Percentiles rank a stretch among this genome's conserved stretches.
Evolutionary conservation across 805 yeast species (phyloP).

Genomic region (Crinitomyces ghanaensis): DNA sequence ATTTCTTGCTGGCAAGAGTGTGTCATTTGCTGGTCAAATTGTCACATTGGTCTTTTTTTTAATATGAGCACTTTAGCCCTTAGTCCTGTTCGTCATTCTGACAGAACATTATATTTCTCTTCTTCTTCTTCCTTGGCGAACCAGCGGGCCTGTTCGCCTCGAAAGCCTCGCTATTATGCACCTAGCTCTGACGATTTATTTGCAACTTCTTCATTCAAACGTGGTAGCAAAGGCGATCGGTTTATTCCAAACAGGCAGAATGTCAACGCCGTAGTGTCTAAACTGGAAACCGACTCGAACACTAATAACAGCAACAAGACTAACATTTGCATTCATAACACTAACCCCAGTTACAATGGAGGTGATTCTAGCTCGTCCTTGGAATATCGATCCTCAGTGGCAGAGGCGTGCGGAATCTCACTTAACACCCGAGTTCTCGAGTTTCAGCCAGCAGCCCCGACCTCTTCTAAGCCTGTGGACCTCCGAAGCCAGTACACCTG

Average conservation of each 20-base stretch:
- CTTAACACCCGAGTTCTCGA: conserved; percentile 73
- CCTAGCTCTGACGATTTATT: too few species aligned
- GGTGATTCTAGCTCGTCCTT: conserved; percentile 22
- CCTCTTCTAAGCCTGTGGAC: conserved; percentile 28
- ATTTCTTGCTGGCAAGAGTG: too few species aligned
- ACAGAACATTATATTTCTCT: too few species aligned
- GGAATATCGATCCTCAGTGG: conserved; percentile 65
- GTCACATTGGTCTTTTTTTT: too few species aligned
- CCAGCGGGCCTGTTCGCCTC: too few species aligned
- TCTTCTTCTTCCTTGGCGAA: too few species aligned
- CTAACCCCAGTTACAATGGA: conserved; percentile 31
- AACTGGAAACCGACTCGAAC: conserved; percentile 24
- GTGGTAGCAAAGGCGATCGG: conserved; percentile 33
- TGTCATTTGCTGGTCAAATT: too few species aligned
- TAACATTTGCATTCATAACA: conserved; percentile 36
- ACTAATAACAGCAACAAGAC: conserved; percentile 32
- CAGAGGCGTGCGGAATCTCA: conserved; percentile 87
- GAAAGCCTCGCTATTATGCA: conserved; percentile 3
- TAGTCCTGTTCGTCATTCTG: neutral
- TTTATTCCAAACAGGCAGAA: conserved; percentile 50
- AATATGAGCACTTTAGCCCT: too few species aligned
- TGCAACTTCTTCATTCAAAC: too few species aligned
- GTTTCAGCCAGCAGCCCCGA: conserved; percentile 81
- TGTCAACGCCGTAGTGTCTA: conserved; percentile 36
- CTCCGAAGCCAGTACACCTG: conserved; percentile 26